phyloP scores from a whole-genome alignment of 495 filamentous ascomycete species.

The Xylaria intraflava region DNA sequence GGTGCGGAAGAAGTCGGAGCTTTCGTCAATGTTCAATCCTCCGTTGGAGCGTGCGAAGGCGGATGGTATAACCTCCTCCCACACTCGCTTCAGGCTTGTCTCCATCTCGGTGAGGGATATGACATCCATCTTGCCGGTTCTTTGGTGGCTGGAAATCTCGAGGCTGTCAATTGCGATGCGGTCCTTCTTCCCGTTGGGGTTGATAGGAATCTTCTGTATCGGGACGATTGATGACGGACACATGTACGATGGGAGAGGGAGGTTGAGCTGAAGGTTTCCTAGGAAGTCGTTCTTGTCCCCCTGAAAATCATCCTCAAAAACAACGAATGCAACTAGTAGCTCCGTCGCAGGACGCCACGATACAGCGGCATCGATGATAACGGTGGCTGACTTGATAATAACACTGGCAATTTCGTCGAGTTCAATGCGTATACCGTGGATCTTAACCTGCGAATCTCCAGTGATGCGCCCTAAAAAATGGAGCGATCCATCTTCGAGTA shows the following conservation, averaged over 20 bases:
- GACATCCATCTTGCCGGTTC: background rate
- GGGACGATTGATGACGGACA: slow-evolving; percentile 7
- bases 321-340: slow-evolving; percentile 17
- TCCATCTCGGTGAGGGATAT: background rate
- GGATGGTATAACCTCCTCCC: background rate
- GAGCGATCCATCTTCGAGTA: slow-evolving; percentile 26
- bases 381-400: background rate
- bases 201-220: slow-evolving; percentile 13
- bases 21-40: background rate
- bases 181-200: slow-evolving; percentile 5
- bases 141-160: background rate
- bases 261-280: background rate
- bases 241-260: slow-evolving; percentile 18
- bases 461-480: slow-evolving; percentile 28
- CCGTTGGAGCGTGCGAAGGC: too few relatives aligned
- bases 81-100: background rate
- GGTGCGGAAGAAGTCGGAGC: slow-evolving; percentile 29
- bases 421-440: slow-evolving; percentile 35
- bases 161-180: background rate
- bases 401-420: slow-evolving; percentile 26
- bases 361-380: slow-evolving; percentile 5
- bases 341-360: background rate
- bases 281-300: slow-evolving; percentile 25
- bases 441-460: slow-evolving; percentile 35
- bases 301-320: background rate